Evolutionary conservation across 768 basidiomycete species (phyloP), one percentile per base, ranked within the genome.

Genomic region (Tulasnella sp.): DNA sequence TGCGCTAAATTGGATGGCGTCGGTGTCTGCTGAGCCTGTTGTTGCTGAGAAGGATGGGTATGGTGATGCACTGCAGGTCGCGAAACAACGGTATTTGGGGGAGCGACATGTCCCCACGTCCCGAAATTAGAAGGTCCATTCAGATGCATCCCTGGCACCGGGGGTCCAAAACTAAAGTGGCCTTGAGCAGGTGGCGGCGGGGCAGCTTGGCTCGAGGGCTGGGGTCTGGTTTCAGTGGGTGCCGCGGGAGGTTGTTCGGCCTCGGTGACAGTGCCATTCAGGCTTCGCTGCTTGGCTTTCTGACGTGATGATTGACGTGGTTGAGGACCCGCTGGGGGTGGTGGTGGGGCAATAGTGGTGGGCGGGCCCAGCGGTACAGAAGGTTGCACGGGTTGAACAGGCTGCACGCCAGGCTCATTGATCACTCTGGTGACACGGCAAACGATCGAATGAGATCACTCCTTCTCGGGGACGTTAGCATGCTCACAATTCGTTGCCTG

Each of bases 401-500:
- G 35, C 8, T 31, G 31, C n/a, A n/a, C n/a, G n/a, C n/a, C n/a
- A 25, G 43, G 25, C 15, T 59, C 36, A 39, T 19, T 6, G 6
- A 50, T 25, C 8, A 40, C 52, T n/a, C 23, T 59, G 31, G 14
- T 6, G 5, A 29, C 6, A 27, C 11, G 2, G 12, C 21, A 37
- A 4, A 27, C 17, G 15, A 21, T 1, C n/a, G 27, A n/a, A 36
- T 27, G 3, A 25, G 25, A 19, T 39, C 5, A 34, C 12, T 6
- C 4, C 15, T 17, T 37, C 6, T 7, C 5, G 23, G 29, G 27
- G 21, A n/a, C n/a, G 25, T 23, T 9, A 6, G 3, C 32, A 46
- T n/a, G 70, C 76, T 34, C 69, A 90, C 86, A 72, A 69, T 69
- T 90, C 86, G 15, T 72, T 74, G 21, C 86, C 87, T 17, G 77